phyloP scores from a whole-genome alignment of 805 yeast genomes.

The Myxozyma lipomycoides region DNA sequence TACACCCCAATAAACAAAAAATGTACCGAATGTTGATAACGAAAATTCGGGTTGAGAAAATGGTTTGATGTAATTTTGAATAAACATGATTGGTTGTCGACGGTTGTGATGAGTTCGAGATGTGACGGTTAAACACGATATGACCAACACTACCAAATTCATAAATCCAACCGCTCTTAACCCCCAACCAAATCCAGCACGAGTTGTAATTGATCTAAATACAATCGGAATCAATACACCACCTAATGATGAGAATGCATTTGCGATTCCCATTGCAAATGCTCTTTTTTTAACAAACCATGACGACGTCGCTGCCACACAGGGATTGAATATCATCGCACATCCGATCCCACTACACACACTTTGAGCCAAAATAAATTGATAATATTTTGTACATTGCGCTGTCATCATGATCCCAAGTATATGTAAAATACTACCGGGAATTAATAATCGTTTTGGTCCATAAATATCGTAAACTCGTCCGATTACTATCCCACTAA shows the following conservation, averaged over 20 bases:
- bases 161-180: conserved; percentile 49
- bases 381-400: conserved; percentile 44
- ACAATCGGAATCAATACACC: conserved; percentile 49
- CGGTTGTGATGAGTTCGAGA: conserved; percentile 30
- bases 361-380: conserved; percentile 51
- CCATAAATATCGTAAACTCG: conserved; percentile 25
- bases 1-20: conserved; percentile 34
- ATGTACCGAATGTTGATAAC: conserved; percentile 28
- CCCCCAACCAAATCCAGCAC: conserved; percentile 54
- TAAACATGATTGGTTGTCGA: conserved; percentile 14
- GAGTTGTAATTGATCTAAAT: conserved; percentile 41
- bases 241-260: conserved; percentile 52
- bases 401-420: conserved; percentile 38
- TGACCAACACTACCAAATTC: conserved; percentile 33
- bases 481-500: conserved; percentile 30
- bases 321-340: conserved; percentile 44
- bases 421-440: conserved; percentile 29
- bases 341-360: conserved; percentile 47
- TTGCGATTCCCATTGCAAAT: conserved; percentile 46
- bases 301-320: conserved; percentile 45
- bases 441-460: conserved; percentile 15
- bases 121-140: conserved; percentile 31
- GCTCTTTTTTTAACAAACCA: conserved; percentile 46
- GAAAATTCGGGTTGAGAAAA: conserved; percentile 30
- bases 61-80: conserved; percentile 24